Evolutionary conservation across 352 stramenopile species (phyloP), one percentile per base, ranked within the genome.

Genomic region (Globisporangium uncinulatum): DNA sequence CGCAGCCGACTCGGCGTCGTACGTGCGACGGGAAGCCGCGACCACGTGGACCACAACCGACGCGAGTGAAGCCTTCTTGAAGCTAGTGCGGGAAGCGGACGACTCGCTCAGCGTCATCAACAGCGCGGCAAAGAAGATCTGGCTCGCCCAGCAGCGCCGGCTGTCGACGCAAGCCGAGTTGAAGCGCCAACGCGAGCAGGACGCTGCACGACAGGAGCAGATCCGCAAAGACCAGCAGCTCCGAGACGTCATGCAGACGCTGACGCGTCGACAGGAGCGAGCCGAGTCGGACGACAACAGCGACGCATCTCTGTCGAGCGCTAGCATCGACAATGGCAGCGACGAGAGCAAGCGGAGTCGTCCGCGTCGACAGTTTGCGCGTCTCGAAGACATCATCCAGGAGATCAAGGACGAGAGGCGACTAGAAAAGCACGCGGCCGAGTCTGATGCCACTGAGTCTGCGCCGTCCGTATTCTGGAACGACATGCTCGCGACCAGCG

Each of bases 31-130:
- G 4, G 15, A 19, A 32, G 11, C 41, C 11, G 3, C 39, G 1
- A 24, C 14, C 6, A 13, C 42, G 0, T 17, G n/a, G 15, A 36
- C 9, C 43, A 19, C 19, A 10, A 47, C 0, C 14, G 34, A 51
- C 6, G 37, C 58, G 19, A 59, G 70, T 19, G 66, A 67, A 46
- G 59, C 48, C 19, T 65, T 91, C 3, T 47, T 80, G 21, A 58
- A 62, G 19, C 57, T 91, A 5, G 70, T 89, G 19, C 57, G 67
- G 31, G 76, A 85, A 41, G 74, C 73, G 3, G 79, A 91, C 31
- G 81, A 89, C 56, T 87, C 80, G n/a, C 69, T 91, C 8, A 91
- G 78, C 56, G 78, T 91, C 9, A 71, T 91, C 45, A 69, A 89
- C 20, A 60, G 72, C 31, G 62, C 67, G 29, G 81, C 81, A 19